Percentiles rank a stretch among this genome's conserved stretches.
These are phyloP conservation scores for Chlorophyllum brunneum DNA, from an alignment of 768 basidiomycete species.

Conservation along the genomic window DNA sequence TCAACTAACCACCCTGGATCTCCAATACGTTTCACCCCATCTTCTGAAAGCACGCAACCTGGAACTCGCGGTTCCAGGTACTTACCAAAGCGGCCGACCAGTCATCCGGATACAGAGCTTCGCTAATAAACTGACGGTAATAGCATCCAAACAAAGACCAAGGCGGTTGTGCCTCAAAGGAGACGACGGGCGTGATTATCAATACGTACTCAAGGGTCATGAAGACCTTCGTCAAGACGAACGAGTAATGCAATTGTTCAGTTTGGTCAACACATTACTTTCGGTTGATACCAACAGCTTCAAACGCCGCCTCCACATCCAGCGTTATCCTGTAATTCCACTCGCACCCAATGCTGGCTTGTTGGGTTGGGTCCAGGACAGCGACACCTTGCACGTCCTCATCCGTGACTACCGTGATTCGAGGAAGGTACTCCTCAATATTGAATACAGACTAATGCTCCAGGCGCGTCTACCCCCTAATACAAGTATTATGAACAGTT, in stretches of 20 bases:
- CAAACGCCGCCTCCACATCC: constrained; percentile 93
- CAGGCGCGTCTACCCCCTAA: constrained; percentile 53
- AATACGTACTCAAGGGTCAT: constrained; percentile 92
- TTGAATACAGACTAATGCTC: constrained; percentile 98
- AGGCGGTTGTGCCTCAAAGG: constrained; percentile 84
- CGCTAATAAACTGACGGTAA: constrained; percentile 85
- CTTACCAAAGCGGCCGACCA: constrained; percentile 85
- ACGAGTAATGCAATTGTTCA: constrained; percentile 98
- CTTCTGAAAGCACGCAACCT: constrained; percentile 85
- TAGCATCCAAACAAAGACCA: constrained; percentile 95
- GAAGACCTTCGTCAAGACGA: constrained; percentile 99
- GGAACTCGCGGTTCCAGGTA: constrained; percentile 95
- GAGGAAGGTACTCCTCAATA: constrained; percentile 93
- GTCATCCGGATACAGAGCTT: constrained; percentile 83
- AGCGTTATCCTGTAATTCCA: constrained; percentile 89
- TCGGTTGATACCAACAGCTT: constrained; percentile 92
- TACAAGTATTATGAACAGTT: neutral
- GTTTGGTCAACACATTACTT: constrained; percentile 92
- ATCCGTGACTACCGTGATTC: constrained; percentile 96
- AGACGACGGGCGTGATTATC: constrained; percentile 90
- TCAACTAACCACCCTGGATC: constrained; percentile 81
- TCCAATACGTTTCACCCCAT: constrained; percentile 96
- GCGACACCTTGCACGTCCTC: constrained; percentile 92
- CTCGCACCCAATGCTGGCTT: constrained; percentile 94
- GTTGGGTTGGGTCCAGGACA: constrained; percentile 93